Conservation (phyloP, 1,284 basidiomycete genomes). For the Ustilago nuda region DNA sequence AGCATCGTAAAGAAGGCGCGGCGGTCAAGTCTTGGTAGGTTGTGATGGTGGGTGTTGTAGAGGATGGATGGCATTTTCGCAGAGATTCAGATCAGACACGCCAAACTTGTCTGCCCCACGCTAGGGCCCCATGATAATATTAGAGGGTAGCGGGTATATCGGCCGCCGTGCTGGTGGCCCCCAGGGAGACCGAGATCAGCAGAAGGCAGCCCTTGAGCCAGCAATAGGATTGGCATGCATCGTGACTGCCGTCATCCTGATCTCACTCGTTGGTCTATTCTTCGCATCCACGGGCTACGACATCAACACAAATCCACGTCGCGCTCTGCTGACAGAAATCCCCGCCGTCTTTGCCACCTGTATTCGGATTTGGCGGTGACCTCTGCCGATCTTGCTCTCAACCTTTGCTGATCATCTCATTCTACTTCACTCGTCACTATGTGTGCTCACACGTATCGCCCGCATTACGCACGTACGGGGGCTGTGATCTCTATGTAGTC, state of each 20-base stretch:
- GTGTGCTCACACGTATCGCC: background rate
- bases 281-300: constrained; percentile 82
- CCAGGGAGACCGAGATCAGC: too few relatives aligned
- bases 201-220: too few relatives aligned
- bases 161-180: too few relatives aligned
- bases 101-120: too few relatives aligned
- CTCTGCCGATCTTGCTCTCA: background rate
- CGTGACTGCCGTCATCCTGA: constrained; percentile 84
- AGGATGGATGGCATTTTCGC: background rate
- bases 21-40: too few relatives aligned
- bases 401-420: background rate
- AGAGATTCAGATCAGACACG: background rate
- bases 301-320: background rate
- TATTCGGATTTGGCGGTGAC: constrained; percentile 35
- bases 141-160: too few relatives aligned
- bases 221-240: constrained; percentile 96
- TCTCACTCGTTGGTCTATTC: constrained; percentile 85
- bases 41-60: too few relatives aligned
- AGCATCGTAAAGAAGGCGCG: constrained; percentile 19
- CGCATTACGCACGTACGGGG: too few relatives aligned
- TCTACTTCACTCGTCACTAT: background rate
- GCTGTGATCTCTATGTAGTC: background rate
- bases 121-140: too few relatives aligned
- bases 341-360: background rate
- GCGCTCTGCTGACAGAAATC: constrained; percentile 13